Conservation (phyloP, 805 yeast species). For the Zygosaccharomyces pseudorouxii region DNA sequence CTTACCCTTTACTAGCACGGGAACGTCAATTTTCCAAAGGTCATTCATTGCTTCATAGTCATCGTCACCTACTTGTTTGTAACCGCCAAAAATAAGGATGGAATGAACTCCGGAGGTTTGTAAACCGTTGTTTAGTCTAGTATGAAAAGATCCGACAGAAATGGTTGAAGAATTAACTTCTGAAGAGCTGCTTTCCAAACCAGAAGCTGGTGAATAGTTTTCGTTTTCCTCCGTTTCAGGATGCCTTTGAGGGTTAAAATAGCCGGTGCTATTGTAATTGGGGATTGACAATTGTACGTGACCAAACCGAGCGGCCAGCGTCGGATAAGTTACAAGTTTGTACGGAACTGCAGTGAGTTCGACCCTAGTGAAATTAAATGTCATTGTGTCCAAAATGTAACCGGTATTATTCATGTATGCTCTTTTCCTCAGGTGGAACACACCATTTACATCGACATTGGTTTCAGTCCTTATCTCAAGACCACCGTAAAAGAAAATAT, state of each 20-base stretch:
- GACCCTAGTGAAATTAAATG: constrained; percentile 47
- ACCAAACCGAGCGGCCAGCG: constrained; percentile 39
- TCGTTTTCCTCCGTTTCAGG: constrained; percentile 3
- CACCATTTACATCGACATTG: constrained; percentile 32
- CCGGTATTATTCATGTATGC: constrained; percentile 49
- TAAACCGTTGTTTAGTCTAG: constrained; percentile 3
- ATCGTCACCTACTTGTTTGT: constrained; percentile 32
- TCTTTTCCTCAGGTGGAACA: constrained; percentile 37
- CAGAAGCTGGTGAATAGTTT: neutral
- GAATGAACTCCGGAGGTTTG: constrained; percentile 20
- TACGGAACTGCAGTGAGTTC: constrained; percentile 36
- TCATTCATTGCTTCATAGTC: constrained; percentile 38
- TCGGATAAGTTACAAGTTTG: constrained; percentile 28
- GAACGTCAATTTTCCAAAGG: constrained; percentile 40
- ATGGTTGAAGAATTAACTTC: constrained; percentile 8
- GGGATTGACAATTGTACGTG: constrained; percentile 34
- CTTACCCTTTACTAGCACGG: constrained; percentile 36
- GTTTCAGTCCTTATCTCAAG: constrained; percentile 43
- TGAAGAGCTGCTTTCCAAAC: constrained; percentile 2
- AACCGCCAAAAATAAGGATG: constrained; percentile 47
- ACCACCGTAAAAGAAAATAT: constrained; percentile 68
- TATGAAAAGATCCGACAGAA: constrained; percentile 1
- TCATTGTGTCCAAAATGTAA: constrained; percentile 51
- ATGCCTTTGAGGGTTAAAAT: constrained; percentile 4
- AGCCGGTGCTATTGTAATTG: neutral